These are phyloP conservation scores for Vigna mungo DNA, from an alignment of 306 rosid genomes.

Conservation along the genomic window DNA sequence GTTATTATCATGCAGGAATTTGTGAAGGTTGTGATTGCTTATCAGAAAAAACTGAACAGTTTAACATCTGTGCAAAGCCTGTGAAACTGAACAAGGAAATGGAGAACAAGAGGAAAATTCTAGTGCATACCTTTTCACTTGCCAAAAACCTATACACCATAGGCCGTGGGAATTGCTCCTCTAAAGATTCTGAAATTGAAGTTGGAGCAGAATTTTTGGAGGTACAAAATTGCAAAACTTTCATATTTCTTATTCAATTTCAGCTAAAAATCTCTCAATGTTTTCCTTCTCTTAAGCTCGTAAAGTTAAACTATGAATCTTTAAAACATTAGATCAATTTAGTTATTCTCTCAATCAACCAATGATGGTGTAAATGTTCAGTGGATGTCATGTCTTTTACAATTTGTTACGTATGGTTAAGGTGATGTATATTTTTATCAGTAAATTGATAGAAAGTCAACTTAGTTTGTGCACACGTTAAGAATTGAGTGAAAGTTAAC, in stretches of 20 bases:
- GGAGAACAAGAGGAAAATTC: constrained; percentile 68
- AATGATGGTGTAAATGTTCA: too few relatives aligned
- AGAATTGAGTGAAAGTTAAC: too few relatives aligned
- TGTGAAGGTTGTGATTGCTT: constrained; percentile 85
- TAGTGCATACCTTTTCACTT: constrained; percentile 70
- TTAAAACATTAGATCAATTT: neutral
- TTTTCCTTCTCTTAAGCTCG: too few relatives aligned
- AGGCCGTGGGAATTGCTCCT: constrained; percentile 44
- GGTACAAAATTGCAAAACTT: constrained; percentile 45
- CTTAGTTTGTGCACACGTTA: too few relatives aligned
- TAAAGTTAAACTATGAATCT: too few relatives aligned
- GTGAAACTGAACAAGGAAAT: constrained; percentile 62
- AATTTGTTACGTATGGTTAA: neutral
- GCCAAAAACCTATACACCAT: constrained; percentile 63
- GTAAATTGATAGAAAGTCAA: too few relatives aligned
- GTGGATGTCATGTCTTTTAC: neutral
- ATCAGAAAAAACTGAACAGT: constrained; percentile 65
- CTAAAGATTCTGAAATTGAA: constrained; percentile 70
- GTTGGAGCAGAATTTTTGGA: constrained; percentile 77
- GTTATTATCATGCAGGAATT: constrained; percentile 63
- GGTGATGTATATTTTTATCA: neutral
- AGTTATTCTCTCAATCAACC: neutral
- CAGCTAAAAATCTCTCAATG: too few relatives aligned
- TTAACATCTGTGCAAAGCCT: constrained; percentile 48
- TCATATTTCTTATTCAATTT: too few relatives aligned